Evolutionary conservation across 2,329 filamentous ascomycete species (phyloP).

Genomic region (Rhynchosporium secalis): DNA sequence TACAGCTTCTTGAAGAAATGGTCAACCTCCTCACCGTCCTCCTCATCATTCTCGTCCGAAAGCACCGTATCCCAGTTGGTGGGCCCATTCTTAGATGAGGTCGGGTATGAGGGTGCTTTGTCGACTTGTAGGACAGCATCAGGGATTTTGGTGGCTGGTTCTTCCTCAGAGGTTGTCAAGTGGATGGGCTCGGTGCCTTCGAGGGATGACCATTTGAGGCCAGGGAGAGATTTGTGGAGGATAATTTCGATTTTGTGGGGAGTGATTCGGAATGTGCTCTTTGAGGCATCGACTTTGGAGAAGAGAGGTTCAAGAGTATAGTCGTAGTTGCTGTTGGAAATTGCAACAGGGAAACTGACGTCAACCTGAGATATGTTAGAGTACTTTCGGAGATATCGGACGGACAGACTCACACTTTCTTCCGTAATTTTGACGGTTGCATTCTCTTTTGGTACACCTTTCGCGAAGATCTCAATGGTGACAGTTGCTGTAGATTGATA

Average conservation of each 20-base stretch:
- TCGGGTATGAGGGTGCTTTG: conserved; percentile 71
- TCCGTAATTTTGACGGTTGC: conserved; percentile 47
- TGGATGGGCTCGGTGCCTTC: conserved; percentile 33
- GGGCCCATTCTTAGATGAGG: conserved; percentile 77
- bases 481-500: conserved; percentile 63
- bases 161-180: conserved; percentile 1
- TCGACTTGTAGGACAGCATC: conserved; percentile 25
- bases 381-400: conserved; percentile 9
- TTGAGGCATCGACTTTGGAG: conserved; percentile 59
- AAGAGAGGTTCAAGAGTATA: conserved; percentile 68
- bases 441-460: conserved; percentile 60
- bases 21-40: conserved; percentile 64
- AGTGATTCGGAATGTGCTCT: conserved; percentile 65
- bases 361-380: conserved; percentile 45
- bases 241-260: conserved; percentile 78
- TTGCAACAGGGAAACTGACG: conserved; percentile 58
- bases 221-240: conserved; percentile 65
- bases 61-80: conserved; percentile 91
- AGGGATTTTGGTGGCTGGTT: conserved; percentile 25
- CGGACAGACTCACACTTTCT: conserved; percentile 27
- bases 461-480: conserved; percentile 64
- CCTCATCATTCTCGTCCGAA: conserved; percentile 54
- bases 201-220: conserved; percentile 41
- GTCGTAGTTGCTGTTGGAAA: conserved; percentile 52
- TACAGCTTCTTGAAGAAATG: conserved; percentile 90